Conservation (phyloP, 495 filamentous ascomycete genomes). For the Talaromyces wortmannii region DNA sequence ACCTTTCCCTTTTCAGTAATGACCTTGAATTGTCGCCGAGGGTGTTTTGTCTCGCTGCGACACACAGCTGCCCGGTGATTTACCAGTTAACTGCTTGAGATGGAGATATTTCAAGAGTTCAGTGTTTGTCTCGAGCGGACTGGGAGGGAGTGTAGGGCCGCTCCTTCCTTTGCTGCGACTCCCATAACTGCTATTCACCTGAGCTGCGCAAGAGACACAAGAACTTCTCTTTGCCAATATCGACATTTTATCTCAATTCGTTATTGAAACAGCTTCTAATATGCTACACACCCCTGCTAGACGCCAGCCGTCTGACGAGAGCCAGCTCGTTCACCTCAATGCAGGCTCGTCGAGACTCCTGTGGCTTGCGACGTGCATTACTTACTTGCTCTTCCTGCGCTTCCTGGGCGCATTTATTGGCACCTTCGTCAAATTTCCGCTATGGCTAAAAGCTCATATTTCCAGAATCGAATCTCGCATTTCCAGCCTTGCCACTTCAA, state of each 20-base stretch:
- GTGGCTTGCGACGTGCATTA: not conserved
- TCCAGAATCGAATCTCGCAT: not conserved
- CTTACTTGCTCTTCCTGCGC: slow-evolving; percentile 1
- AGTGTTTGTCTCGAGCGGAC: too few relatives aligned
- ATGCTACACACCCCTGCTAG: not conserved
- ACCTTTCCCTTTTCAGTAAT: slow-evolving; percentile 1
- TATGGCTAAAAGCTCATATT: not conserved
- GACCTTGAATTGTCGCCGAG: not conserved
- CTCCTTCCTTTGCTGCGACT: not conserved
- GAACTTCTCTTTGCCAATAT: not conserved
- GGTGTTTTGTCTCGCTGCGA: not conserved
- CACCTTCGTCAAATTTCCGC: not conserved
- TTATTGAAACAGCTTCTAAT: not conserved
- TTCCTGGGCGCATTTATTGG: not conserved
- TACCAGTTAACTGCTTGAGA: not conserved
- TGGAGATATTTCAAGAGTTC: not conserved
- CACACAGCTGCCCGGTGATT: not conserved
- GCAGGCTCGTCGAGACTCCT: not conserved
- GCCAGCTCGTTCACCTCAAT: not conserved
- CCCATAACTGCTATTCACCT: too few relatives aligned
- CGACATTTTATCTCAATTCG: too few relatives aligned
- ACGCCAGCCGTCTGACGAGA: not conserved
- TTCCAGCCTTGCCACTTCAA: not conserved
- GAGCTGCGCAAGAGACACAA: too few relatives aligned
- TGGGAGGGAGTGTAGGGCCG: not conserved